Conservation (phyloP, 495 filamentous ascomycete species). For the Aspergillus homomorphus region DNA sequence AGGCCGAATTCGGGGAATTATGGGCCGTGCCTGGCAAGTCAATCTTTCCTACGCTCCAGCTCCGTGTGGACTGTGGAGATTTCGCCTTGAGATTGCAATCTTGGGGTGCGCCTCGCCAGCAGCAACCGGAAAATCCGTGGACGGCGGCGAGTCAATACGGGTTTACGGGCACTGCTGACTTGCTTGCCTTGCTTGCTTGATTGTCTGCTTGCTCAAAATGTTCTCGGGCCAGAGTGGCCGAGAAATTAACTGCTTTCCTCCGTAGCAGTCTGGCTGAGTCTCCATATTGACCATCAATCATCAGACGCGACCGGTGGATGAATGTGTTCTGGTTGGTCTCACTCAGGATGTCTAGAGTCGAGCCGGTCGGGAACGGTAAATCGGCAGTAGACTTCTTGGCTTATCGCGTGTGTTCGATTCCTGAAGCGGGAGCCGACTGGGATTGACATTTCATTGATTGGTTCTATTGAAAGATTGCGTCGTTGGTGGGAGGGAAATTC, state of each 20-base stretch:
- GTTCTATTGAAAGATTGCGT: background rate
- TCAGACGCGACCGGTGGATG: background rate
- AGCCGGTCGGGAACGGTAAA: background rate
- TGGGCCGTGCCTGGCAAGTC: background rate
- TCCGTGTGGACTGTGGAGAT: background rate
- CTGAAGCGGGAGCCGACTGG: background rate
- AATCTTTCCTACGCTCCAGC: background rate
- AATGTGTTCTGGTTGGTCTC: background rate
- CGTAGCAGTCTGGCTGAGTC: background rate
- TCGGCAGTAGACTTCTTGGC: background rate
- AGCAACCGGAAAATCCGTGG: background rate
- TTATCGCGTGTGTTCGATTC: background rate
- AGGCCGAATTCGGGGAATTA: constrained; percentile 3
- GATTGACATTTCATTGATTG: background rate
- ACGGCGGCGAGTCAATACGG: background rate
- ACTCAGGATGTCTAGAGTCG: too few relatives aligned
- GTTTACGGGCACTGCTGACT: too few relatives aligned
- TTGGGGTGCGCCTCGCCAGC: background rate
- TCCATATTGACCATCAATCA: background rate
- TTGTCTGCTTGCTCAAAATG: too few relatives aligned
- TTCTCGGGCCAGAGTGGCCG: too few relatives aligned
- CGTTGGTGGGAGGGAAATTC: background rate
- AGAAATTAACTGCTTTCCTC: too few relatives aligned
- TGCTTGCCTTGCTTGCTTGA: too few relatives aligned
- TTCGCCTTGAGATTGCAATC: background rate